phyloP scores from a whole-genome alignment of 257 asterid genomes.

The Cinchona pubescens region DNA sequence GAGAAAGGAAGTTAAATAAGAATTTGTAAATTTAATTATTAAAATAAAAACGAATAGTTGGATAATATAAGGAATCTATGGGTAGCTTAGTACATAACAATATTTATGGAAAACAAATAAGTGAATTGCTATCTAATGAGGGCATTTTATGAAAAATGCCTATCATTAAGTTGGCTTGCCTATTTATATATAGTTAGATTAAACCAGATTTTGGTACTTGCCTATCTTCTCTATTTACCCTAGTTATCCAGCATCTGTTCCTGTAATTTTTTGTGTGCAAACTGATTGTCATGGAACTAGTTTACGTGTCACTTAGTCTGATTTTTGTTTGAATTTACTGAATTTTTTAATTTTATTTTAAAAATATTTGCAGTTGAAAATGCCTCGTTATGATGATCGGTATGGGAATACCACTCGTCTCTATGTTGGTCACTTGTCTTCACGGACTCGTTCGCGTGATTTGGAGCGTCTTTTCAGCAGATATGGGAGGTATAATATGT shows the following conservation, averaged over 20 bases:
- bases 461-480: constrained; percentile 77
- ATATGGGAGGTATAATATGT: constrained; percentile 76
- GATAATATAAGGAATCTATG: too few relatives aligned
- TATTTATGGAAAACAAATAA: too few relatives aligned
- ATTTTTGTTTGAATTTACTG: not conserved
- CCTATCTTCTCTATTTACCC: not conserved
- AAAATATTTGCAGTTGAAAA: constrained; percentile 35
- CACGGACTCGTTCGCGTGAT: constrained; percentile 90
- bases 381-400: constrained; percentile 94
- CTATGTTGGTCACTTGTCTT: constrained; percentile 94
- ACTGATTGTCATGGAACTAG: not conserved
- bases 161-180: too few relatives aligned
- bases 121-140: too few relatives aligned
- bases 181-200: too few relatives aligned
- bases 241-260: not conserved
- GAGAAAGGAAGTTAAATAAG: too few relatives aligned
- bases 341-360: constrained; percentile 2
- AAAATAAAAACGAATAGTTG: too few relatives aligned
- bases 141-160: too few relatives aligned
- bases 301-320: not conserved
- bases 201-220: not conserved
- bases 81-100: too few relatives aligned
- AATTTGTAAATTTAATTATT: too few relatives aligned
- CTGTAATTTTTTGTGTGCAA: not conserved
- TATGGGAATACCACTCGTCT: constrained; percentile 75